A percentile compares a stretch with the other conserved stretches of the same genome.
Evolutionary conservation across 176 grass and related monocot genomes (phyloP).

Genomic region (Oryza meyeriana): DNA sequence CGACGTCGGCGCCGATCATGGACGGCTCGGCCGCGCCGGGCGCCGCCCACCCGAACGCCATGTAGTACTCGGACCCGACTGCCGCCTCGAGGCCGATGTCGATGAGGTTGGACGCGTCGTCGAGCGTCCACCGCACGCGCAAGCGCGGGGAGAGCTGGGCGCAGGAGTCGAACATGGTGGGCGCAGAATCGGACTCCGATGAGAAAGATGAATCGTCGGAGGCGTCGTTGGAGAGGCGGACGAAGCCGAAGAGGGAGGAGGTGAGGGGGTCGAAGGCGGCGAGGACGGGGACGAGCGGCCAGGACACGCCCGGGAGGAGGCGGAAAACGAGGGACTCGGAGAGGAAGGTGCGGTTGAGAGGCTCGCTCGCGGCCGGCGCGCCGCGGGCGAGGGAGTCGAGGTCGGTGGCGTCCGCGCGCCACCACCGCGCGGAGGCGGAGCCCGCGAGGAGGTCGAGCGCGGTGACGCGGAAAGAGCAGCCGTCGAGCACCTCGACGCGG

Average conservation of each 20-base stretch:
- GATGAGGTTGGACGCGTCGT: constrained; percentile 55
- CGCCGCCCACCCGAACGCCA: constrained; percentile 84
- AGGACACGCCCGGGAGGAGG: constrained; percentile 58
- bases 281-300: constrained; percentile 64
- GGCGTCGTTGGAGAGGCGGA: constrained; percentile 30
- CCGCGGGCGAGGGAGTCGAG: constrained; percentile 55
- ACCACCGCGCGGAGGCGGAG: constrained; percentile 65
- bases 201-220: neutral
- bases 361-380: constrained; percentile 22
- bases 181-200: neutral
- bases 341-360: constrained; percentile 62
- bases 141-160: constrained; percentile 49
- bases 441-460: constrained; percentile 86
- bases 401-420: constrained; percentile 56
- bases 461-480: constrained; percentile 78
- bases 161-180: constrained; percentile 86
- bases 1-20: constrained; percentile 71
- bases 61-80: constrained; percentile 81
- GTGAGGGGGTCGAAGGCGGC: constrained; percentile 81
- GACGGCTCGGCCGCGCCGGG: constrained; percentile 37
- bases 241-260: constrained; percentile 88
- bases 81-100: constrained; percentile 77
- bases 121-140: constrained; percentile 80
- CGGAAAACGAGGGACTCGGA: constrained; percentile 56
- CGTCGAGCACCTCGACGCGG: constrained; percentile 66